phyloP scores from a whole-genome alignment of 73 alveolate genomes.

The Paramecium bursaria region DNA sequence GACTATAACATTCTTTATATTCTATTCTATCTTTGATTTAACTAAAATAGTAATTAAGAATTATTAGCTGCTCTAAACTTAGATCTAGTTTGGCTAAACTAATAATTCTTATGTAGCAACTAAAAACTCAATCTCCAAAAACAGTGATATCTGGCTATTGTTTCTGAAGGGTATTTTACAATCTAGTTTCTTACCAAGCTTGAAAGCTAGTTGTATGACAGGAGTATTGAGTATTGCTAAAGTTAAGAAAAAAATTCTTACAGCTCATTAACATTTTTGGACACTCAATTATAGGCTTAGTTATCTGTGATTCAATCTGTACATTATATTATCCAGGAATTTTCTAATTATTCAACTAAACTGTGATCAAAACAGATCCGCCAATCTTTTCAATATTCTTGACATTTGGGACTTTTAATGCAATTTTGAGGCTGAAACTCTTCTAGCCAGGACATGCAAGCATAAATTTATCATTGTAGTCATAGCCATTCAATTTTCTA shows the following conservation, averaged over 20 bases:
- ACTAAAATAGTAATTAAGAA: conserved; percentile 45
- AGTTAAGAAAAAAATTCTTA: neutral
- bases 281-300: conserved; percentile 43
- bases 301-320: conserved; percentile 36
- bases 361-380: conserved; percentile 61
- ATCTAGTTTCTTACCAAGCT: conserved; percentile 62
- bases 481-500: conserved; percentile 64
- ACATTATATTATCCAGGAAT: conserved; percentile 8
- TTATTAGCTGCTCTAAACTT: conserved; percentile 6
- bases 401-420: conserved; percentile 66
- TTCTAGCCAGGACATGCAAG: conserved; percentile 52
- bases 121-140: conserved; percentile 23
- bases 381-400: conserved; percentile 46
- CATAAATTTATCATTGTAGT: conserved; percentile 69
- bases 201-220: conserved; percentile 62
- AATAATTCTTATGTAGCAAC: conserved; percentile 20
- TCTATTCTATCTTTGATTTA: conserved; percentile 35
- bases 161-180: conserved; percentile 66
- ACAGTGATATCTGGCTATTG: conserved; percentile 15
- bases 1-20: conserved; percentile 25
- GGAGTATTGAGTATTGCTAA: conserved; percentile 39
- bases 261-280: conserved; percentile 53
- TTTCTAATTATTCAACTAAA: conserved; percentile 31
- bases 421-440: conserved; percentile 41
- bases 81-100: neutral